Evolutionary conservation across 2,329 filamentous ascomycete species (phyloP).

Genomic region (Diaporthe ampelina): DNA sequence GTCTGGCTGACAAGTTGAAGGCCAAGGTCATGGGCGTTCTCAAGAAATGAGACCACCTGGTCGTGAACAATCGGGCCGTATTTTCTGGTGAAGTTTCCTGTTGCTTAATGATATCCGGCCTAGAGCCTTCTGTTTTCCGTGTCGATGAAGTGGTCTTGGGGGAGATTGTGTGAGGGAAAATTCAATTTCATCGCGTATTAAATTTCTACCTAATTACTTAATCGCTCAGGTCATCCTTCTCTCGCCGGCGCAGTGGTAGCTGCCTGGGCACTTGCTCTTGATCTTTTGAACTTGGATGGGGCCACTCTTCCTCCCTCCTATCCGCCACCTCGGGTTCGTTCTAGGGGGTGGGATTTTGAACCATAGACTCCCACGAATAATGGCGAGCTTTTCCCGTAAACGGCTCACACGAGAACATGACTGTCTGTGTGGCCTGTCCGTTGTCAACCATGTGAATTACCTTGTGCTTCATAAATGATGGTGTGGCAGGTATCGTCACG

Average conservation of each 20-base stretch:
- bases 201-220: not conserved
- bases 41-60: constrained; percentile 56
- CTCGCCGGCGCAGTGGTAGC: not conserved
- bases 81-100: not conserved
- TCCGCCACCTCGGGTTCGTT: not conserved
- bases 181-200: not conserved
- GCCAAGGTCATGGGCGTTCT: constrained; percentile 64
- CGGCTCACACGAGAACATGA: not conserved
- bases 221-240: not conserved
- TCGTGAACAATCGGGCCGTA: not conserved
- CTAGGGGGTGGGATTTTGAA: too few species aligned
- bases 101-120: constrained; percentile 31
- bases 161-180: not conserved
- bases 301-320: not conserved
- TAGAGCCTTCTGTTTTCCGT: not conserved
- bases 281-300: not conserved
- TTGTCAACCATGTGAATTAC: not conserved
- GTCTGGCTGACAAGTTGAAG: constrained; percentile 72
- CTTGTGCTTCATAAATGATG: too few species aligned
- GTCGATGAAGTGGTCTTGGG: not conserved
- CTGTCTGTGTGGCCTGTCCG: not conserved
- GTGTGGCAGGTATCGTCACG: too few species aligned
- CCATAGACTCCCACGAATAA: not conserved
- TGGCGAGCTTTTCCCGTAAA: not conserved
- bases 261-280: not conserved